These are phyloP conservation scores for Aspergillus texensis DNA, from an alignment of 2,329 filamentous ascomycete species.

Conservation along the genomic window DNA sequence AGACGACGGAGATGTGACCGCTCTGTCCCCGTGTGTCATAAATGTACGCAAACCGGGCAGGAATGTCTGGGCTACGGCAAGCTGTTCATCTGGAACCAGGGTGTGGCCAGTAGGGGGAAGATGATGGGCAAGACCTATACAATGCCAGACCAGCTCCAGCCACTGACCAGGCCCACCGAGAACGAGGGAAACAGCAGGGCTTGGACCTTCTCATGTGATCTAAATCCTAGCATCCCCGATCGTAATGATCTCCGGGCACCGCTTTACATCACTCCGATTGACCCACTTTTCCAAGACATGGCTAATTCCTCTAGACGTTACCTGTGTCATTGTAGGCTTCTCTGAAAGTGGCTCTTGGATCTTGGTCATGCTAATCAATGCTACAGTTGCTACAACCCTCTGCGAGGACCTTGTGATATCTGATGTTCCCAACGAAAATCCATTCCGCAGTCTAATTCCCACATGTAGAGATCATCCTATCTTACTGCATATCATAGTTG, in stretches of 20 bases:
- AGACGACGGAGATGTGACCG: slow-evolving; percentile 14
- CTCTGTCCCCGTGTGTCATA: slow-evolving; percentile 1
- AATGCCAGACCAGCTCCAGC: neutral
- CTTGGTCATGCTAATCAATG: neutral
- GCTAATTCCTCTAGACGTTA: neutral
- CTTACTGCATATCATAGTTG: neutral
- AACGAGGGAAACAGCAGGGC: neutral
- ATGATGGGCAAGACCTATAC: slow-evolving; percentile 18
- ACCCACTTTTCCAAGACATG: neutral
- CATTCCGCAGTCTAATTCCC: neutral
- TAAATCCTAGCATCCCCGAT: neutral
- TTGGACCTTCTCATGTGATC: neutral
- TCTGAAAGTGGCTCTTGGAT: neutral
- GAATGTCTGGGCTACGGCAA: slow-evolving; percentile 18
- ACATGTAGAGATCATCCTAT: neutral
- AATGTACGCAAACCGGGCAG: slow-evolving; percentile 4
- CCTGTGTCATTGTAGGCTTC: neutral
- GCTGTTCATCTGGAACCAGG: slow-evolving; percentile 15
- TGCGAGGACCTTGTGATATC: neutral
- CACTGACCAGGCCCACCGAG: neutral
- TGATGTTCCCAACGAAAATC: neutral
- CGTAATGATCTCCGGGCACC: neutral
- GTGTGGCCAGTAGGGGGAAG: slow-evolving; percentile 18
- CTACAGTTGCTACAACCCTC: neutral
- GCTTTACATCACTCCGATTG: neutral